phyloP scores from a whole-genome alignment of 2,329 filamentous ascomycete genomes.

The Aspergillus flavus region DNA sequence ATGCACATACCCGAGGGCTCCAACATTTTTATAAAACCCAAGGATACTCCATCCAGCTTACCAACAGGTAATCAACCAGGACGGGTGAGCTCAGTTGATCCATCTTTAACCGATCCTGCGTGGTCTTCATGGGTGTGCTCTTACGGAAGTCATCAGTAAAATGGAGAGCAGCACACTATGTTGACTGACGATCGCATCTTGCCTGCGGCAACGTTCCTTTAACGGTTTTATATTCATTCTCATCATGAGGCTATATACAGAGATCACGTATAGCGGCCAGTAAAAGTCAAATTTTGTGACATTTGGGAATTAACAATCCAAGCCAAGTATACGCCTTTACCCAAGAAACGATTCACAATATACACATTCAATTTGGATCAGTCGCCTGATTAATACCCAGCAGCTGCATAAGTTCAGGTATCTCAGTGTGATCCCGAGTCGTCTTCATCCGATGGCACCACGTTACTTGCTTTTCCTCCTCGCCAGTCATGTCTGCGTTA shows the following conservation, averaged over 20 bases:
- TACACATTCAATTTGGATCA: neutral
- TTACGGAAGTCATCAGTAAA: neutral
- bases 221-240: no score
- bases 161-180: neutral
- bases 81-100: no score
- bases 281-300: neutral
- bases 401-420: conserved; percentile 36
- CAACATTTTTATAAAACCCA: no score
- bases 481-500: neutral
- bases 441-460: conserved; percentile 85
- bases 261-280: neutral
- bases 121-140: neutral
- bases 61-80: no score
- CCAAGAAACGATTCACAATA: rapidly evolving
- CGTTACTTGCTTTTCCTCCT: conserved; percentile 49
- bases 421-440: conserved; percentile 75
- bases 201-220: no score
- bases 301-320: neutral
- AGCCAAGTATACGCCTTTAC: neutral
- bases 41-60: no score
- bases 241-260: no score
- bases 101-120: rapidly evolving
- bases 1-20: no score
- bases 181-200: no score
- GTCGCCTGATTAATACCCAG: neutral